Evolutionary conservation across 169 alveolate genomes (phyloP), one percentile per base, ranked within the genome.

Genomic region (Eimeria sp.): DNA sequence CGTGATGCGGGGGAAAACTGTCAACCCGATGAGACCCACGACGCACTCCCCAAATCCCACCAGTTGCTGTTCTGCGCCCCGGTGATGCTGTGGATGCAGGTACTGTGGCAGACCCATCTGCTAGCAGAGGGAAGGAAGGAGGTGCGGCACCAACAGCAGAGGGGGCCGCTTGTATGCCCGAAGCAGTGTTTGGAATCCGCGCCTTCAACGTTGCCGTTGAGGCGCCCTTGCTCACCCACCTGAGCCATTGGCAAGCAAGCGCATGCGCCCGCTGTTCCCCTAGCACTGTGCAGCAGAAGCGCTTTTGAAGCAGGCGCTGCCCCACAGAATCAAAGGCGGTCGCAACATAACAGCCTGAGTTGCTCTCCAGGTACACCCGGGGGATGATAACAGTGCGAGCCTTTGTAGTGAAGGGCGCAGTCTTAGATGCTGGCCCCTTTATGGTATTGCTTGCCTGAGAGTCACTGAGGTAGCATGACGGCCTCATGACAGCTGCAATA

Each of bases 321-420:
- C 83, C 27, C 82, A 63, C 78, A 13, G 93, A 58, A 49, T 87
- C 93, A 87, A 63, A 87, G 45, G 93, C 93, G 16, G 93, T 87
- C n/a, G 93, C 93, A 0, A 87, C 93, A 54, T 87, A 87, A 87
- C 93, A 87, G 83, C 16, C 72, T n/a, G 83, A 49, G 93, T 45
- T 87, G 82, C 93, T 87, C 58, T 87, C 93, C 67, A 87, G 78
- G 93, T 87, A 87, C 82, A 87, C 93, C 93, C 93, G 93, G 11
- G 93, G 93, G 45, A 87, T 49, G 20, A 87, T 83, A 27, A 87
- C 93, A 13, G 93, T 43, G 45, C 93, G 80, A 20, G 47, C 25
- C 14, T 70, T 57, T 58, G 54, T 47, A 54, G 51, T 43, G 91
- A 58, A 30, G 13, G 73, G 7, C 70, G 54, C 73, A 0, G 45